Evolutionary conservation across 2,329 filamentous ascomycete species (phyloP).

Genomic region (Canariomyces notabilis): DNA sequence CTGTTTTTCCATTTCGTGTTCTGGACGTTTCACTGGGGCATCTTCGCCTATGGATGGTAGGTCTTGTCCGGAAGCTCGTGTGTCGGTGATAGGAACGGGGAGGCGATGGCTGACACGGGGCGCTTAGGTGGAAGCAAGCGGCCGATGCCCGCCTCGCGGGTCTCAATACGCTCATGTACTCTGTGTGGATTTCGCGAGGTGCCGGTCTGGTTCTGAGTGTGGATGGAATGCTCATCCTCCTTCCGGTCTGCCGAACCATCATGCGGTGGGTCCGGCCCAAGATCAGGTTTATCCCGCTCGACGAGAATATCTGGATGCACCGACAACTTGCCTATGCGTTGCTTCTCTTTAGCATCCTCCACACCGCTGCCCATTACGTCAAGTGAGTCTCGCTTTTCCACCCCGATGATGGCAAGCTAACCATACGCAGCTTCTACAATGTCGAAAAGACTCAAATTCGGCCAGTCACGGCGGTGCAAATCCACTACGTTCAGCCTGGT

Average conservation of each 20-base stretch:
- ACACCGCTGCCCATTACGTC: conserved; percentile 82
- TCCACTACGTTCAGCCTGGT: conserved; percentile 84
- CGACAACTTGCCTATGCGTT: conserved; percentile 87
- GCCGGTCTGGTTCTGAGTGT: conserved; percentile 81
- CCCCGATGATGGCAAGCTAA: conserved; percentile 23
- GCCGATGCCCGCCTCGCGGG: conserved; percentile 62
- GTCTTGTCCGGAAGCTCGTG: conserved; percentile 26
- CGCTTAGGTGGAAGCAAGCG: conserved; percentile 70
- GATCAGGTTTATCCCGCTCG: conserved; percentile 81
- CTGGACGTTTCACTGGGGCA: conserved; percentile 68
- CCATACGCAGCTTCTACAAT: conserved; percentile 74
- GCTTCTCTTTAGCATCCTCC: conserved; percentile 73
- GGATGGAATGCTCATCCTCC: conserved; percentile 79
- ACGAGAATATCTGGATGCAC: conserved; percentile 97
- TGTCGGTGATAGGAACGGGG: neutral
- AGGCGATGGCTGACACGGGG: conserved; percentile 23
- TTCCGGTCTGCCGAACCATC: conserved; percentile 92
- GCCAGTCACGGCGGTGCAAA: conserved; percentile 73
- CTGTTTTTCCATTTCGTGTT: conserved; percentile 76
- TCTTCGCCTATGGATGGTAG: conserved; percentile 86
- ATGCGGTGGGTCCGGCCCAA: conserved; percentile 82
- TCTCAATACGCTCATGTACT: conserved; percentile 77
- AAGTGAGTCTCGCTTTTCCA: no score
- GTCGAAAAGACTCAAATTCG: conserved; percentile 82
- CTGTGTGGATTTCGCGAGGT: conserved; percentile 94